Evolutionary conservation across 208 protist species (phyloP), one percentile per base, ranked within the genome.

Genomic region (Trypanosoma caninum): DNA sequence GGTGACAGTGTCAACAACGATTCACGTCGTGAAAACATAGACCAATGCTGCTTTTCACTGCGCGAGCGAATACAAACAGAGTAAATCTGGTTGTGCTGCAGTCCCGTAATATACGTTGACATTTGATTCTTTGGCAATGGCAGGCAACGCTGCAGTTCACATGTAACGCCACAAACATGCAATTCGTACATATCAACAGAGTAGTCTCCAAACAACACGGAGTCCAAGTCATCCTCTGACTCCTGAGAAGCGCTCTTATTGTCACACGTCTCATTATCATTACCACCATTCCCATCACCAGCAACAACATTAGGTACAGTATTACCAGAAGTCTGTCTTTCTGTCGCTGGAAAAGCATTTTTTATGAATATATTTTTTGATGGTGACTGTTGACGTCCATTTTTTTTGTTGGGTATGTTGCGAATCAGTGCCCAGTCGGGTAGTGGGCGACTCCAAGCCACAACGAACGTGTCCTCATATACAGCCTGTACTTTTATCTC

Each of bases 61-160:
- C 84, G 65, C 9, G 85, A 93, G 23, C 89, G 82, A 20, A 97
- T 78, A 20, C 72, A 84, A 9, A 94, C 70, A 41, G 68, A 76
- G 73, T 95, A 97, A 41, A 97, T 73, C 28, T 83, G 63, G 60
- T 97, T 84, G 35, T 86, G 82, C 51, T 74, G 41, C 22, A 97
- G 76, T 0, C 78, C 83, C 11, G 66, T 69, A 11, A 97, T 68
- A 37, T 72, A 52, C 22, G 65, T 60, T 13, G 69, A 79, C 63
- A 80, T 79, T 35, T 76, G 50, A 0, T 91, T 59, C 30, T 82
- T 77, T 6, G 59, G 59, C n/a, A 94, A 69, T 6, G 62, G 83
- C 31, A 93, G 50, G 35, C 52, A 69, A 25, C 62, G 65, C 14
- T 76, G 59, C 35, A 89, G 63, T 30, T 73, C 55, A 52, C 74